Evolutionary conservation across 73 alveolate genomes (phyloP).

Genomic region (Paramecium bursaria): DNA sequence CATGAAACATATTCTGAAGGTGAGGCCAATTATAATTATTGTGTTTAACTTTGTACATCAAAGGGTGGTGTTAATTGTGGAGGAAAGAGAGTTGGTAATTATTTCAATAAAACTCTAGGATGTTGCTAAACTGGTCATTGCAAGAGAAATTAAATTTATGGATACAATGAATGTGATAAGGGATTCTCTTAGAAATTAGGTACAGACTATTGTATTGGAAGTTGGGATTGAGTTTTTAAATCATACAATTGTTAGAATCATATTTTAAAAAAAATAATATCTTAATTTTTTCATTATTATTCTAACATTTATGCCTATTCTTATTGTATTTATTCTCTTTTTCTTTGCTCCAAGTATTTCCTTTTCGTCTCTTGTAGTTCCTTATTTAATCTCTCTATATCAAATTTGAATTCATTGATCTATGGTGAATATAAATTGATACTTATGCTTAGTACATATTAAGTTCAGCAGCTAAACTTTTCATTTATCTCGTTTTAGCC

Average conservation of each 20-base stretch:
- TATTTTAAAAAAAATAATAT: too few species aligned
- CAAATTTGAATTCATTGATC: constrained; percentile 91
- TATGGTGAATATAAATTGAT: background rate
- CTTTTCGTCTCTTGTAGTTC: constrained; percentile 94
- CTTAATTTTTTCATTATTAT: constrained; percentile 17
- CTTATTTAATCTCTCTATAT: constrained; percentile 92
- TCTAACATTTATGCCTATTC: constrained; percentile 52
- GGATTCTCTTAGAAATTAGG: constrained; percentile 24
- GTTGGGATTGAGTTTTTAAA: constrained; percentile 18
- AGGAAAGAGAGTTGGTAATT: constrained; percentile 33
- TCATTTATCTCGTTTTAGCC: constrained; percentile 93
- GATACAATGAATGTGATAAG: constrained; percentile 58
- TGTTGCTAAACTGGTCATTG: constrained; percentile 5
- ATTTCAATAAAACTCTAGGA: background rate
- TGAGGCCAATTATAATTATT: constrained; percentile 32
- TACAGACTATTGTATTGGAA: constrained; percentile 28
- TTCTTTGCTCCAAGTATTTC: constrained; percentile 88
- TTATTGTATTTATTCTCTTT: constrained; percentile 76
- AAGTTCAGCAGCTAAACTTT: constrained; percentile 93
- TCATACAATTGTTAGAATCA: too few species aligned
- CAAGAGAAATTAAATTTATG: constrained; percentile 11
- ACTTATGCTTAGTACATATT: constrained; percentile 96
- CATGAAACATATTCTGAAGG: constrained; percentile 42
- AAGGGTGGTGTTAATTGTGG: constrained; percentile 62
- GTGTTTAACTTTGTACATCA: constrained; percentile 2